Conservation (phyloP, 1,139 yeast genomes). For the Meyerozyma athensensis region DNA sequence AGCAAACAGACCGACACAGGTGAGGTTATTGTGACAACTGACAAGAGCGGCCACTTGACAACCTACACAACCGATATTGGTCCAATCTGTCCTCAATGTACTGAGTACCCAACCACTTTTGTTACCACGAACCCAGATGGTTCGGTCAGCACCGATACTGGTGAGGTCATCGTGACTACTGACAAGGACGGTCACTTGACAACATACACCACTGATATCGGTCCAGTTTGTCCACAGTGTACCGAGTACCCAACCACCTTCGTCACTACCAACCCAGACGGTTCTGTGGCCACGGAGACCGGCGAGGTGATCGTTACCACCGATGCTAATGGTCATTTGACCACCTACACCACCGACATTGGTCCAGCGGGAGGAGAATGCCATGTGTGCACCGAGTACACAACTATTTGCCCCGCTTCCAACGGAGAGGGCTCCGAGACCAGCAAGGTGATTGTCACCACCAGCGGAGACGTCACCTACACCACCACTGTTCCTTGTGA, state of each 20-base stretch:
- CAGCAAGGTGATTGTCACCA: constrained; percentile 4
- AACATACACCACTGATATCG: constrained; percentile 2
- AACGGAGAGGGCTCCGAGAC: neutral
- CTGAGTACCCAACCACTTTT: constrained; percentile 4
- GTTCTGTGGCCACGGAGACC: constrained; percentile 1
- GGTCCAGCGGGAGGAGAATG: neutral
- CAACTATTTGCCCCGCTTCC: constrained; percentile 3
- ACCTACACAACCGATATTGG: neutral
- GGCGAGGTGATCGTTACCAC: constrained; percentile 3
- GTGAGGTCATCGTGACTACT: constrained; percentile 3
- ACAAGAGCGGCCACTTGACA: constrained; percentile 2
- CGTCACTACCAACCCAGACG: constrained; percentile 4
- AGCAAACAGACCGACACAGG: constrained; percentile 2
- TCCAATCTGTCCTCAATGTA: neutral
- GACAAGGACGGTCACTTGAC: neutral
- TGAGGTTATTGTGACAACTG: constrained; percentile 1
- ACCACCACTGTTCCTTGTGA: constrained; percentile 15
- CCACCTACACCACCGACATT: constrained; percentile 1
- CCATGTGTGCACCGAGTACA: constrained; percentile 3
- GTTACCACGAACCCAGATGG: constrained; percentile 4
- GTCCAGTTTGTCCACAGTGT: neutral
- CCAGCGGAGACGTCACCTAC: constrained; percentile 12
- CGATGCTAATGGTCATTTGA: constrained; percentile 1
- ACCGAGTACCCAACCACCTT: constrained; percentile 3
- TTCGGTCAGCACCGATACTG: neutral